Base-by-base conservation (phyloP, 1,284 basidiomycete genomes). In the Taiwanofungus camphoratus region DNA sequence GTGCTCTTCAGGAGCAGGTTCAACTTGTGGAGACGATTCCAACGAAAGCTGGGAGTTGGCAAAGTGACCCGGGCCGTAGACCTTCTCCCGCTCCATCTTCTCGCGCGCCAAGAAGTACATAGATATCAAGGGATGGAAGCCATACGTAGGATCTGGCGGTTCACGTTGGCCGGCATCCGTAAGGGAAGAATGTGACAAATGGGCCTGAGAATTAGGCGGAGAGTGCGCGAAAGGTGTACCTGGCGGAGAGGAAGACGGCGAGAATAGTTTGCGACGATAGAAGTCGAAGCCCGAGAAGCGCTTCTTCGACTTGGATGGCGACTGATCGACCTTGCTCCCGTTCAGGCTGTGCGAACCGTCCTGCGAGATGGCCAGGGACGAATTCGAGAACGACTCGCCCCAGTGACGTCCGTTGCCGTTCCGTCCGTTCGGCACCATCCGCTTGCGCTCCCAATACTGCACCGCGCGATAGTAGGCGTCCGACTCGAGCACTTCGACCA, bases 51-150 rank as follows among this genome's bases (percentile, higher is more conserved):
- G 91, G 1, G 93, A 97, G 42, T 82, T 91, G 2, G 95, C 95
- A 64, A 99, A 99, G 53, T 91, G 85, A 2, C 92, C 92, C 1
- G 87, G 83, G 0, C 95, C 95, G 63, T 93, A 98, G 3, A 98
- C 87, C 45, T 78, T 77, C 57, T 98, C 94, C 39, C 95, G 74
- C 58, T 98, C 93, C 62, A 94, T 77, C 73, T 97, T 97, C 69
- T 99, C 95, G 43, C 87, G 73, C 2, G 95, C 91, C 15, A 99
- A 79, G 68, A 87, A 98, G 62, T 99, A 99, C 66, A 99, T 96
- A 19, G 92, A 94, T 42, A 99, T 77, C 24, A 99, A 76, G 0
- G 93, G 94, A 62, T 98, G 92, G 68, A 91, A 99, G 3, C 92
- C 94, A 41, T 81, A 74, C 4, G 92, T 95, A 5, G 96, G 95